Percentiles rank a stretch among this genome's conserved stretches.
phyloP scores from a whole-genome alignment of 768 basidiomycete genomes.

The Amanita rubescens region DNA sequence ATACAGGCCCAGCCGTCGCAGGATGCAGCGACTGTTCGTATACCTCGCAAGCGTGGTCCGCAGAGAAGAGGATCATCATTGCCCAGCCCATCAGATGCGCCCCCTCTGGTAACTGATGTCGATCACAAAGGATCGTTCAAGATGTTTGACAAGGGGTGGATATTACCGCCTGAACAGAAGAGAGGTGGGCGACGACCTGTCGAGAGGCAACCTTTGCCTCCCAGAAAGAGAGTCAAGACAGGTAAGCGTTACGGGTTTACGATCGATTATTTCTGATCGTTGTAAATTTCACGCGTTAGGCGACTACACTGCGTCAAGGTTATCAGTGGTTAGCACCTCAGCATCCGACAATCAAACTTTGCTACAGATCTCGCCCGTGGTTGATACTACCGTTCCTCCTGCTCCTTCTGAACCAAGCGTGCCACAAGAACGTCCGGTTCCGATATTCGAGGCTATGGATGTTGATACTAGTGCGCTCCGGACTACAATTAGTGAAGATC shows the following conservation, averaged over 20 bases:
- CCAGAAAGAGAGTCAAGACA: slow-evolving; percentile 47
- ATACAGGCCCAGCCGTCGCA: not conserved
- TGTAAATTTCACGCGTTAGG: slow-evolving; percentile 10
- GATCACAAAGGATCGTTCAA: slow-evolving; percentile 68
- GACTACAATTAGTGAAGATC: slow-evolving; percentile 8
- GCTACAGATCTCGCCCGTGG: slow-evolving; percentile 15
- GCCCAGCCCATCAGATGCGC: slow-evolving; percentile 26
- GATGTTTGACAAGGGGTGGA: slow-evolving; percentile 85
- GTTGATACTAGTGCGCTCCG: slow-evolving; percentile 7
- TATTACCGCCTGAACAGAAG: slow-evolving; percentile 66
- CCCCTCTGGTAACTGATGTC: slow-evolving; percentile 62
- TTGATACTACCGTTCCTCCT: slow-evolving; percentile 18
- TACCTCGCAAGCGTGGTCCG: slow-evolving; percentile 11
- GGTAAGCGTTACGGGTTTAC: slow-evolving; percentile 23
- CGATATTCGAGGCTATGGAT: slow-evolving; percentile 5
- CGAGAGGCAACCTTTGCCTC: slow-evolving; percentile 38
- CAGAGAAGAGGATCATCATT: slow-evolving; percentile 22
- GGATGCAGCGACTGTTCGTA: not conserved
- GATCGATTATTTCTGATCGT: not conserved
- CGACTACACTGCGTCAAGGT: slow-evolving; percentile 33
- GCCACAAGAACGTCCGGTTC: slow-evolving; percentile 11
- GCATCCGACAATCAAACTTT: slow-evolving; percentile 40
- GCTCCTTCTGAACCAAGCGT: slow-evolving; percentile 7
- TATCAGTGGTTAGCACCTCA: slow-evolving; percentile 40
- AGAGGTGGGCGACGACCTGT: slow-evolving; percentile 48